These are phyloP conservation scores for Silene coronaria DNA, from an alignment of 179 eudicot species.

Conservation along the genomic window DNA sequence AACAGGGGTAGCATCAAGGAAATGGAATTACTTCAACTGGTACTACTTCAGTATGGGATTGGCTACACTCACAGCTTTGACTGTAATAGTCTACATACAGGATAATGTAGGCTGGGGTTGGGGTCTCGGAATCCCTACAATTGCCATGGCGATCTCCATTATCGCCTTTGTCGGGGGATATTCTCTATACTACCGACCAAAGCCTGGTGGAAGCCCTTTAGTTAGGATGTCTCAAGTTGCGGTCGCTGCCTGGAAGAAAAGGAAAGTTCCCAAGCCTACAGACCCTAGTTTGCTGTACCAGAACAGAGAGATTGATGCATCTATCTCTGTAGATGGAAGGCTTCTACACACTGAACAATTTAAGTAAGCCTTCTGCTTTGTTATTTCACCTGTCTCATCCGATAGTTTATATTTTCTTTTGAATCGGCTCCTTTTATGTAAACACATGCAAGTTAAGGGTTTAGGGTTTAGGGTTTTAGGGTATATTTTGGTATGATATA, in stretches of 20 bases:
- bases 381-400: too few species aligned
- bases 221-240: constrained; percentile 47
- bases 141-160: constrained; percentile 44
- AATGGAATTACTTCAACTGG: constrained; percentile 59
- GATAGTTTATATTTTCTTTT: too few species aligned
- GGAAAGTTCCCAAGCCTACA: constrained; percentile 37
- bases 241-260: constrained; percentile 50
- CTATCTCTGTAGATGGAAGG: constrained; percentile 43
- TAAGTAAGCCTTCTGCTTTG: constrained; percentile 29
- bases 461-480: too few species aligned
- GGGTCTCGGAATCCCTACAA: constrained; percentile 58
- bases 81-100: constrained; percentile 53
- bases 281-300: constrained; percentile 35
- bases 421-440: too few species aligned
- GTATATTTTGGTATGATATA: too few species aligned
- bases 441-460: too few species aligned
- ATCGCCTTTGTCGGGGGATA: constrained; percentile 37
- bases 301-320: constrained; percentile 47
- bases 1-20: constrained; percentile 31
- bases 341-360: constrained; percentile 50
- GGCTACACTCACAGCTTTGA: constrained; percentile 46
- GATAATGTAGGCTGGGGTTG: constrained; percentile 63
- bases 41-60: constrained; percentile 44
- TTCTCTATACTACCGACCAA: constrained; percentile 36
- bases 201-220: constrained; percentile 58